Percentiles rank a stretch among this genome's conserved stretches.
phyloP scores from a whole-genome alignment of 495 filamentous ascomycete species.

The Hypomontagnella monticulosa region DNA sequence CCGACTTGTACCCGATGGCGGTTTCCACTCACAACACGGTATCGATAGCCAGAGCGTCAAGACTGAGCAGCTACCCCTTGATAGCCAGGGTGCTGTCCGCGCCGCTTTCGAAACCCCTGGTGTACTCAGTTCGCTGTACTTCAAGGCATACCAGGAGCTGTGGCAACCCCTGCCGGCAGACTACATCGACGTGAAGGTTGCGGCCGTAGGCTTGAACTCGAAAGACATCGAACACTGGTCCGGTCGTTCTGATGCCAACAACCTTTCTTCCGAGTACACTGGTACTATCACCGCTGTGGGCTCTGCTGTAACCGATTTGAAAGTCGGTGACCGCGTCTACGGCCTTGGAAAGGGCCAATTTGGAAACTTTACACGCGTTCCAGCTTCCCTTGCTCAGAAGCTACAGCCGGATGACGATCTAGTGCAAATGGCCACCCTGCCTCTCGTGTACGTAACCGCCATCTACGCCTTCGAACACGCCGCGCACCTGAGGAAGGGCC shows the following conservation, averaged over 20 bases:
- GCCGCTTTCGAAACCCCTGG: slow-evolving; percentile 33
- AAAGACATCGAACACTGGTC: slow-evolving; percentile 37
- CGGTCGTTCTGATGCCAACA: slow-evolving; percentile 33
- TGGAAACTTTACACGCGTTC: slow-evolving; percentile 35
- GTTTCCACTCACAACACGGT: slow-evolving; percentile 3
- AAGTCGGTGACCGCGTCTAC: slow-evolving; percentile 45
- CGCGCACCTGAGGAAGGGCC: slow-evolving; percentile 48
- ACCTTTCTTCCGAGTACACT: slow-evolving; percentile 50
- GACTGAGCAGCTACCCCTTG: slow-evolving; percentile 22
- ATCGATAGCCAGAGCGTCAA: neutral
- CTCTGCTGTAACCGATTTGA: slow-evolving; percentile 4
- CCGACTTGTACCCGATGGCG: slow-evolving; percentile 41
- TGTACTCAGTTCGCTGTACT: slow-evolving; percentile 38
- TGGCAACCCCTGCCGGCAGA: slow-evolving; percentile 15
- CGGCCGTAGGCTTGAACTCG: slow-evolving; percentile 51
- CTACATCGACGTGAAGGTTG: slow-evolving; percentile 50
- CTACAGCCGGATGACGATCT: slow-evolving; percentile 52
- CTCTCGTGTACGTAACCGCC: slow-evolving; percentile 58
- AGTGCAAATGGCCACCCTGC: slow-evolving; percentile 53
- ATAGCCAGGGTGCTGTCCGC: slow-evolving; percentile 23
- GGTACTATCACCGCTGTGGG: slow-evolving; percentile 42
- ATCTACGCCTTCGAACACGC: slow-evolving; percentile 52
- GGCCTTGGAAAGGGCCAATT: slow-evolving; percentile 46
- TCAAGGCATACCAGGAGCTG: slow-evolving; percentile 22
- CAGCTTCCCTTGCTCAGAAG: slow-evolving; percentile 23